Evolutionary conservation across 2,329 filamentous ascomycete species (phyloP), one percentile per base, ranked within the genome.

Genomic region (Pseudogymnoascus sp.): DNA sequence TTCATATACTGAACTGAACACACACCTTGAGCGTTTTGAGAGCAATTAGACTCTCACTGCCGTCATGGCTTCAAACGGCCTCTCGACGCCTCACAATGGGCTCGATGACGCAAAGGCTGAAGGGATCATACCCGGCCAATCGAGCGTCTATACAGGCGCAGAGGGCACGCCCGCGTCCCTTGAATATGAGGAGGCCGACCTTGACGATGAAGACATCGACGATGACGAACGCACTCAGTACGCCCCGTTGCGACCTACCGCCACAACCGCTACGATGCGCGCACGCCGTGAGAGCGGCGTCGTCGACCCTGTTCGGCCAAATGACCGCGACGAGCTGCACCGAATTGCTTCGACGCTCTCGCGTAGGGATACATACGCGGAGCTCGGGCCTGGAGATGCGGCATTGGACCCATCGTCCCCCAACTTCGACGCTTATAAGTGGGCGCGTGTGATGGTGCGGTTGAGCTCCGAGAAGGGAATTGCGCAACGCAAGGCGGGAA

Each of bases 391-490:
- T 18, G 76, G 72, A 2, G 78, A 83, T 65, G 74, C 79, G 1
- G 72, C 75, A 0, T 71, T 84, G n/a, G 79, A 84, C 65, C 81
- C 81, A 0, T 72, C 68, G 6, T 79, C 73, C 34, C 74, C 76
- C 1, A 70, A 77, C n/a, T 83, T 83, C 65, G 76, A 83, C 62
- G 75, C 81, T 9, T 75, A 79, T 64, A 82, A 78, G 69, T 84
- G 79, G 72, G 69, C 78, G 47, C 75, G 74, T 7, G 77, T 78
- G 72, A 75, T 78, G 59, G 70, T 82, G 65, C 74, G 75, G 57
- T 66, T 79, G 32, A 71, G 86, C 35, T 77, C 83, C 35, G 77
- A 78, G 16, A 81, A 87, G 62, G 81, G 82, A 0, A 74, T 86
- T 50, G 78, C 76, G 62, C 73, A 75, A 63, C 79, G 75, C 65